Evolutionary conservation across 1,139 yeast species (phyloP), one percentile per base, ranked within the genome.

Genomic region (Suhomyces bokatorum): DNA sequence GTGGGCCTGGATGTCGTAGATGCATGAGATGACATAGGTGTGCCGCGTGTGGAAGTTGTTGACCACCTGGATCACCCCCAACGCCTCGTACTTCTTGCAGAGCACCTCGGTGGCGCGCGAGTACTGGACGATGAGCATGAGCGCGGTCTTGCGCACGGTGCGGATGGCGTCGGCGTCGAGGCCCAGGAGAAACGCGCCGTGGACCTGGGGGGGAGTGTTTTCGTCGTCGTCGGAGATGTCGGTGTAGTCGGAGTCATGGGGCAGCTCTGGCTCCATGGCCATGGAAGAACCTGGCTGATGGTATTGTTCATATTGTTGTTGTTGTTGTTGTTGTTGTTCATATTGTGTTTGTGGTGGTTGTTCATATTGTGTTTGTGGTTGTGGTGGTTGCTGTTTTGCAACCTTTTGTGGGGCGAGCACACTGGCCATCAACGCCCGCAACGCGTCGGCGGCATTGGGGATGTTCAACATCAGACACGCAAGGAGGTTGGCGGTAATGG

Each of bases 401-500:
- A 17, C 20, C 11, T 35, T 15, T 6, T 22, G 20, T 6, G 30
- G 28, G 17, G 35, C 26, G 20, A 43, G 30, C 13, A 36, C 42
- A 2, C 47, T 42, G 42, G 55, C 47, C 39, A 67, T 49, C 41
- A 72, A 57, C 14, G 57, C 59, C 17, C 56, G 59, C 33, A 73
- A 56, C 26, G 61, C 56, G 15, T 52, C 51, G 5, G 75, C 60
- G 6, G 75, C 75, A 40, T 67, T 56, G 15, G 77, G 75, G 35
- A 73, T 55, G 50, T 75, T 70, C 63, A 77, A 57, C 73, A 89
- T 80, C 43, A 86, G 80, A 52, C 88, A 79, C 12, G 97, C 88
- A 53, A 91, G 65, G 42, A 85, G 62, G 56, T 85, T 82, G 24
- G 93, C 85, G 1, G 95, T 75, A 20, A 81, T 67, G 8, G 96